Percentiles rank a stretch among this genome's conserved stretches.
Conservation (phyloP, 148 eudicot genomes). For the Vaccinium myrtillus region DNA sequence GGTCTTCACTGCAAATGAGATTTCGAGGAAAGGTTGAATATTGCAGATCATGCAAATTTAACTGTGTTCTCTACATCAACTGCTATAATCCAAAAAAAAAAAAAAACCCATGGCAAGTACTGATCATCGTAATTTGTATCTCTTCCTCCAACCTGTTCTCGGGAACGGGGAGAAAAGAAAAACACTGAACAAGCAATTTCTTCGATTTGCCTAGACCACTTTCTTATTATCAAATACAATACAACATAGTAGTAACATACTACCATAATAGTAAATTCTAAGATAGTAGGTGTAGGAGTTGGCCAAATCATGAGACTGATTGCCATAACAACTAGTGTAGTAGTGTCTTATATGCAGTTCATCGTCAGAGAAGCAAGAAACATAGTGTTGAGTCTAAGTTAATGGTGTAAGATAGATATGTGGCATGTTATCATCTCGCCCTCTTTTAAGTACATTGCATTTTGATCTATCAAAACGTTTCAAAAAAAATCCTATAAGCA, state of each 20-base stretch:
- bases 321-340: not conserved
- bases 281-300: not conserved
- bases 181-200: conserved; percentile 3
- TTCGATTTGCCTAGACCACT: not conserved
- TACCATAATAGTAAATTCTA: not conserved
- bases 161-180: not conserved
- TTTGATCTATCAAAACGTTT: not conserved
- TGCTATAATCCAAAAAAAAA: not conserved
- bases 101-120: not conserved
- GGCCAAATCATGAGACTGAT: not conserved
- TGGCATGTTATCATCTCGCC: not conserved
- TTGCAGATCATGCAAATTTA: not conserved
- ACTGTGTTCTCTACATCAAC: not conserved
- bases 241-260: too few relatives aligned
- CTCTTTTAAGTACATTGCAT: not conserved
- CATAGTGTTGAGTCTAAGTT: not conserved
- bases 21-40: not conserved
- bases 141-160: not conserved
- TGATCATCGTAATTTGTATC: not conserved
- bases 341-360: not conserved
- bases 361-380: not conserved
- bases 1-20: not conserved
- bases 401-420: not conserved
- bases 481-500: not conserved
- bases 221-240: not conserved